Base-by-base conservation (phyloP, 495 filamentous ascomycete genomes). In the Penicillium macrosclerotiorum region DNA sequence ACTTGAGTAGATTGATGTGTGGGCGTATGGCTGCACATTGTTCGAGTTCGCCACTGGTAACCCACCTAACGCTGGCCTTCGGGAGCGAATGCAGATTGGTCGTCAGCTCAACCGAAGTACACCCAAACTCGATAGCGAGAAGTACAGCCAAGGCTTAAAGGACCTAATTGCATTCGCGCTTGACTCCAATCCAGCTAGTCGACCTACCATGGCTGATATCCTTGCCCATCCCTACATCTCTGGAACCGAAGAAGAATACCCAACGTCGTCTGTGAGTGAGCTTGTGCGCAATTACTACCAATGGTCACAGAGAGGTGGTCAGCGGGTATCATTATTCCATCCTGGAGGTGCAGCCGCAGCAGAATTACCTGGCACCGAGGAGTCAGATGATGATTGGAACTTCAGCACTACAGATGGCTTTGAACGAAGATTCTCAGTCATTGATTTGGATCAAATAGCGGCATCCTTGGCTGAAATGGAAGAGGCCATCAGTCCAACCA, bases 21-120 rank as follows among this genome's bases (percentile, higher is more conserved):
- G 93, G 93, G 90, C 92, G 1, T 95, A 90, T 63, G 92, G 91
- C 12, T 89, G 89, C 46, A 91, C 94, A 31, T 67, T 94, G 1
- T 92, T 82, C 53, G 93, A 98, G 64, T 87, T 96, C 55, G 94
- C 93, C 0, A 94, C 88, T 5, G 91, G 93, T 4, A 77, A 83
- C 11, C 90, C 93, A 5, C 93, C 93, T 0, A 82, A 79, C 60
- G 61, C 72, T 18, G 68, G 67, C 27, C 59, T 76, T 6, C 68
- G 71, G 52, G 67, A 70, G 51, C 63, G 67, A 37, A 63, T 73
- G 68, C 59, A 85, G 51, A 75, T 90, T 19, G 83, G 83, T 17
- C 73, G 76, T 23, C 78, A 83, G 47, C 67, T 89, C 12, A 80
- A 77, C 49, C 72, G 79, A 22, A 77, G 75, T 35, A 73, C 66